These are phyloP conservation scores for Biscogniauxia sp. DNA, from an alignment of 2,329 filamentous ascomycete genomes.

Conservation along the genomic window DNA sequence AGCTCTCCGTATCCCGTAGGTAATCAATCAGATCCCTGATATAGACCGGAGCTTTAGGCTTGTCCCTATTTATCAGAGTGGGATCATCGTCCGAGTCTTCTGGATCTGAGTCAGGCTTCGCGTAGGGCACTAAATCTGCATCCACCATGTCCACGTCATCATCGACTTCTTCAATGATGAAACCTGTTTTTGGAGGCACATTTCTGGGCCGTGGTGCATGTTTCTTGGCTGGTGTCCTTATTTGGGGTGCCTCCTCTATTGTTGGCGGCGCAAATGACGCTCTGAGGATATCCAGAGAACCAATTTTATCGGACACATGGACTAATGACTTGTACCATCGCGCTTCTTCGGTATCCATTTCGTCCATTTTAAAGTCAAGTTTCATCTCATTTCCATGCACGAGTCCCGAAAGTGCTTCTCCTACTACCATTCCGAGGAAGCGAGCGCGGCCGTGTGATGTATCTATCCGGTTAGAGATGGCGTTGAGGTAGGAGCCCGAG, in stretches of 20 bases:
- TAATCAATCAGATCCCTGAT: conserved; percentile 79
- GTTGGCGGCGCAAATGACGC: conserved; percentile 25
- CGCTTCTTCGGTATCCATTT: conserved; percentile 70
- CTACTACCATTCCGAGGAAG: conserved; percentile 85
- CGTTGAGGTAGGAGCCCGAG: conserved; percentile 70
- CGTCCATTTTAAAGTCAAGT: conserved; percentile 82
- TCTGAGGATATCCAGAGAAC: conserved; percentile 52
- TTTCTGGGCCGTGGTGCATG: conserved; percentile 25
- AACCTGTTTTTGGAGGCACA: conserved; percentile 35
- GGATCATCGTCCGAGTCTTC: conserved; percentile 94
- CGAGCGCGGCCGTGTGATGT: conserved; percentile 72
- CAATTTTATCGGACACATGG: conserved; percentile 59
- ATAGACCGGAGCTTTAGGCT: conserved; percentile 82
- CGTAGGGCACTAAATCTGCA: conserved; percentile 72
- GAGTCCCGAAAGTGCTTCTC: conserved; percentile 66
- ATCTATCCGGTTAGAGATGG: conserved; percentile 81
- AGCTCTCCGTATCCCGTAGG: conserved; percentile 76
- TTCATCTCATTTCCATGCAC: conserved; percentile 66
- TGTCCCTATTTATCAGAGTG: conserved; percentile 79
- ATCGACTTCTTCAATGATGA: conserved; percentile 65
- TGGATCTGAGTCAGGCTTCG: conserved; percentile 81
- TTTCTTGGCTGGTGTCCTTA: conserved; percentile 19
- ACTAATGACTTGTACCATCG: conserved; percentile 71
- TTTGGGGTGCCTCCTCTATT: conserved; percentile 20
- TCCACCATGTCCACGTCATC: conserved; percentile 58